Conservation (phyloP, 2,329 filamentous ascomycete species). For the Stagonosporopsis vannaccii region DNA sequence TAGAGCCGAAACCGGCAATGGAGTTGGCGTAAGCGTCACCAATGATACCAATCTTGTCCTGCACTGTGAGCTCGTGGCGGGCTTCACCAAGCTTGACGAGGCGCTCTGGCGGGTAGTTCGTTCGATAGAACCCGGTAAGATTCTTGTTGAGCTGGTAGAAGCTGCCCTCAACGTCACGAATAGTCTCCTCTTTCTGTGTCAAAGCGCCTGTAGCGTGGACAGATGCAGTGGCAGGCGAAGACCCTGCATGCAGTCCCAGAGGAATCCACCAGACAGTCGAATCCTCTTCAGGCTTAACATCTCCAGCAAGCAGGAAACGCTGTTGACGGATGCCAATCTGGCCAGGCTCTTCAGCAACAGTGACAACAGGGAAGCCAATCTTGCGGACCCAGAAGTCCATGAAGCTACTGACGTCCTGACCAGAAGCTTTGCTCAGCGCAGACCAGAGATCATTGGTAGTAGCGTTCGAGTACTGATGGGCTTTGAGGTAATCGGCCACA, state of each 20-base stretch:
- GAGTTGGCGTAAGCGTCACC: slow-evolving; percentile 90
- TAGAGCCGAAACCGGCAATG: slow-evolving; percentile 83
- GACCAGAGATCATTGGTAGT: slow-evolving; percentile 92
- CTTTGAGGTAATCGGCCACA: slow-evolving; percentile 87
- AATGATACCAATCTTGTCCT: slow-evolving; percentile 92
- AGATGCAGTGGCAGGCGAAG: slow-evolving; percentile 60
- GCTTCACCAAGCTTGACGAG: slow-evolving; percentile 81
- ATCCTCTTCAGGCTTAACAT: slow-evolving; percentile 90
- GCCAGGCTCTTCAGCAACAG: slow-evolving; percentile 81
- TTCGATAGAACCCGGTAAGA: slow-evolving; percentile 88
- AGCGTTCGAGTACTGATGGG: slow-evolving; percentile 87
- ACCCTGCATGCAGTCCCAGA: slow-evolving; percentile 80
- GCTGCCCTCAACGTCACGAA: slow-evolving; percentile 74
- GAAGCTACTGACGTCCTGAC: slow-evolving; percentile 81
- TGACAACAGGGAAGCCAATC: slow-evolving; percentile 92
- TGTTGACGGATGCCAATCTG: slow-evolving; percentile 84
- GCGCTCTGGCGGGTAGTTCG: slow-evolving; percentile 88
- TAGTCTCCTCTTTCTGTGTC: slow-evolving; percentile 76
- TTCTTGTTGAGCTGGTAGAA: slow-evolving; percentile 96
- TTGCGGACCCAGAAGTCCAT: slow-evolving; percentile 97
- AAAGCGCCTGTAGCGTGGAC: slow-evolving; percentile 72
- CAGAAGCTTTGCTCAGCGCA: slow-evolving; percentile 85
- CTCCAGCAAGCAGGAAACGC: slow-evolving; percentile 89
- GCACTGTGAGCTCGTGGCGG: slow-evolving; percentile 76
- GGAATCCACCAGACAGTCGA: slow-evolving; percentile 96